Percentiles rank a stretch among this genome's conserved stretches.
Conservation (phyloP, 2,329 filamentous ascomycete species). For the Alternaria rosae region DNA sequence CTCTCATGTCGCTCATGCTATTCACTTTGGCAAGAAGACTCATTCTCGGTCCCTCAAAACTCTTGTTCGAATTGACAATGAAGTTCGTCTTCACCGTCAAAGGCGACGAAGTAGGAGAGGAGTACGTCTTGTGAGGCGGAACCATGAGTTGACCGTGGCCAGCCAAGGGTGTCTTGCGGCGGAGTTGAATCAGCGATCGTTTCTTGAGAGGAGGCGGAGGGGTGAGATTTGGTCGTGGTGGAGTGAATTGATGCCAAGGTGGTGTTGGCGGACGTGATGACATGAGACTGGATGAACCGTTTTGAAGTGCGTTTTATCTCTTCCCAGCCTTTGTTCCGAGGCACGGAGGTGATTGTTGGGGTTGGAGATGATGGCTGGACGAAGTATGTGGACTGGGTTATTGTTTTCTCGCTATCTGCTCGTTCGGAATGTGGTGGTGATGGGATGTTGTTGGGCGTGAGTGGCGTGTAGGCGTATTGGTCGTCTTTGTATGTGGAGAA, state of each 20-base stretch:
- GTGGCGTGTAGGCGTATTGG: neutral
- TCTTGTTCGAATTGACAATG: constrained; percentile 16
- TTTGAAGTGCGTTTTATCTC: constrained; percentile 33
- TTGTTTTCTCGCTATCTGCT: neutral
- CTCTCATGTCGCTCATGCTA: constrained; percentile 13
- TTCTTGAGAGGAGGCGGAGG: constrained; percentile 18
- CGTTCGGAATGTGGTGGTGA: neutral
- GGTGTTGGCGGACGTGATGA: constrained; percentile 7
- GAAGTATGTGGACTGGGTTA: neutral
- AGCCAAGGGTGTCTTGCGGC: constrained; percentile 26
- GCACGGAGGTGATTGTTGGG: constrained; percentile 3
- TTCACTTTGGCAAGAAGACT: constrained; percentile 19
- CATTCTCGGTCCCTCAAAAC: constrained; percentile 28
- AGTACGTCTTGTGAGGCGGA: constrained; percentile 18
- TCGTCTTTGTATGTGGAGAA: neutral
- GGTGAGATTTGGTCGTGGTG: constrained; percentile 11
- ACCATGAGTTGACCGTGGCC: constrained; percentile 26
- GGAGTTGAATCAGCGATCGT: constrained; percentile 24
- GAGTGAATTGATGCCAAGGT: constrained; percentile 8
- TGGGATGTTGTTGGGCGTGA: neutral
- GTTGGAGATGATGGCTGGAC: neutral
- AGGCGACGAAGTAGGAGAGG: constrained; percentile 12
- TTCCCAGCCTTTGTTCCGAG: constrained; percentile 36
- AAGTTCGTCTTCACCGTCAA: constrained; percentile 31
- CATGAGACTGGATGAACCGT: constrained; percentile 2